These are phyloP conservation scores for Solanum rostratum DNA, from an alignment of 257 asterid genomes.

Conservation along the genomic window DNA sequence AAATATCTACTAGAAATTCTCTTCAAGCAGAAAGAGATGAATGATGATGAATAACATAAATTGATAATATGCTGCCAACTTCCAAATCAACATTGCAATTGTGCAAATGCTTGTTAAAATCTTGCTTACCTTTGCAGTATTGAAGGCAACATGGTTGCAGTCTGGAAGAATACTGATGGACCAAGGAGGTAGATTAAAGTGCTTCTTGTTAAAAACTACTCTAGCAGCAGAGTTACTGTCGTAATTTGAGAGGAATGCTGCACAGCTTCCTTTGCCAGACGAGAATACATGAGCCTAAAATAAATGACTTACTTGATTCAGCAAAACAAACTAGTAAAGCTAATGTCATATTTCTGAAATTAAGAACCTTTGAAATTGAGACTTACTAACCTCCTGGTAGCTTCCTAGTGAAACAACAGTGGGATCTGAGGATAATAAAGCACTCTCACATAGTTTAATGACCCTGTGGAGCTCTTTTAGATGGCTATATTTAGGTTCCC, in stretches of 20 bases:
- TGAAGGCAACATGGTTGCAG: conserved; percentile 47
- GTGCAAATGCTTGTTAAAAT: background rate
- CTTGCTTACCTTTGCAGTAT: conserved; percentile 45
- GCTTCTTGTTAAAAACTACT: conserved; percentile 33
- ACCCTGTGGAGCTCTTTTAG: conserved; percentile 58
- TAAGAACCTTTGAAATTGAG: background rate
- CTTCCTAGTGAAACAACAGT: conserved; percentile 32
- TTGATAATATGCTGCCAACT: background rate
- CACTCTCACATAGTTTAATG: conserved; percentile 46
- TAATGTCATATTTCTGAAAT: background rate
- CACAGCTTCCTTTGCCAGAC: conserved; percentile 32
- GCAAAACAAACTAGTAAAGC: background rate
- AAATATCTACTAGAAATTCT: background rate
- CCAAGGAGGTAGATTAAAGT: conserved; percentile 63
- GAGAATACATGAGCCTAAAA: conserved; percentile 45
- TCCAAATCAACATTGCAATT: background rate
- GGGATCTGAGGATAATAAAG: conserved; percentile 43
- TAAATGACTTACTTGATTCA: background rate
- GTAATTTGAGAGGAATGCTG: conserved; percentile 55
- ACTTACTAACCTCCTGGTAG: conserved; percentile 31
- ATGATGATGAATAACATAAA: background rate
- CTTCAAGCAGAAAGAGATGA: background rate
- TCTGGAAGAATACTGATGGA: conserved; percentile 69
- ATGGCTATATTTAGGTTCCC: conserved; percentile 65
- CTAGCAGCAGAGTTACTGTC: conserved; percentile 28